Evolutionary conservation across 2,329 filamentous ascomycete species (phyloP).

Genomic region (Fusarium domesticum): DNA sequence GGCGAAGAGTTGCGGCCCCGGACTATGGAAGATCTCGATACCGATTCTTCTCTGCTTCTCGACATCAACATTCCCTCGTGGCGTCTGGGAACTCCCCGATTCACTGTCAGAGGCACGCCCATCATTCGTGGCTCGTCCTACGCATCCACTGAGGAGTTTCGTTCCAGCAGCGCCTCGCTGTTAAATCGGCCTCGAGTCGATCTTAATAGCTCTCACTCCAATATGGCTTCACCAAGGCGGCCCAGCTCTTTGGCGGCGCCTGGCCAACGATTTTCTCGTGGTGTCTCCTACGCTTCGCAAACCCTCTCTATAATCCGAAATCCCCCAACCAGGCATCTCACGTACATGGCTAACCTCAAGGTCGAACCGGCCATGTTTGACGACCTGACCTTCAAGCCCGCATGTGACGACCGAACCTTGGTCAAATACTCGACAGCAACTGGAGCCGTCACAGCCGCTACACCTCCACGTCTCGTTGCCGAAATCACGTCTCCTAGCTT

Average conservation of each 20-base stretch:
- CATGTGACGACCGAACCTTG: conserved; percentile 73
- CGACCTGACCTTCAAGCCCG: conserved; percentile 70
- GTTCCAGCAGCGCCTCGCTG: conserved; percentile 58
- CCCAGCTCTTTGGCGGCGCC: conserved; percentile 40
- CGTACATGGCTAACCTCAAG: conserved; percentile 47
- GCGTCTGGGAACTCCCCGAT: conserved; percentile 76
- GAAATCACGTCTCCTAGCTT: conserved; percentile 96
- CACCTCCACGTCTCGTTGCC: conserved; percentile 83
- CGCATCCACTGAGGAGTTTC: conserved; percentile 68
- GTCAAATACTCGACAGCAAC: conserved; percentile 74
- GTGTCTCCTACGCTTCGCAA: conserved; percentile 23
- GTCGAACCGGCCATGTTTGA: conserved; percentile 81
- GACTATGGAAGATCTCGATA: conserved; percentile 57
- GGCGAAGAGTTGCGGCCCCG: conserved; percentile 57
- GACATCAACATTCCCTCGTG: conserved; percentile 81
- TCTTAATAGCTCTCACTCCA: conserved; percentile 24
- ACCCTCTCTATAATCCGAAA: conserved; percentile 38
- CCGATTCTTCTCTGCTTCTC: conserved; percentile 51
- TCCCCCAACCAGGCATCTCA: conserved; percentile 42
- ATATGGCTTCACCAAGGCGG: conserved; percentile 31
- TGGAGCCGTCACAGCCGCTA: conserved; percentile 81
- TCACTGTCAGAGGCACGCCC: conserved; percentile 72
- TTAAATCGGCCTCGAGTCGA: conserved; percentile 37
- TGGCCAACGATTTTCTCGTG: conserved; percentile 31
- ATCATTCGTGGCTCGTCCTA: conserved; percentile 79